phyloP scores from a whole-genome alignment of 2,329 filamentous ascomycete species.

The Fusarium concolor region DNA sequence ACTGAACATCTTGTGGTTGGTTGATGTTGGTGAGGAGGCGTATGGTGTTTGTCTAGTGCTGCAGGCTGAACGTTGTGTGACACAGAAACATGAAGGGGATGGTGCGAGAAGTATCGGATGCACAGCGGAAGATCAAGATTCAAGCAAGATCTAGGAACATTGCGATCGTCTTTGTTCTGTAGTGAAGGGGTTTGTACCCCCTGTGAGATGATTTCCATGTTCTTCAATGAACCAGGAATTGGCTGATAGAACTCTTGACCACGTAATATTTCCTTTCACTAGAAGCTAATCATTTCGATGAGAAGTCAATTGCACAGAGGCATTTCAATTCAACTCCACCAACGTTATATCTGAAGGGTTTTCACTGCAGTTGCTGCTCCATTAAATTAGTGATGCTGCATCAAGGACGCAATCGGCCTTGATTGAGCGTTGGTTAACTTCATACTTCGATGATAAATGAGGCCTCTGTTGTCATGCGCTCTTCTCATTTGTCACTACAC shows the following conservation, averaged over 20 bases:
- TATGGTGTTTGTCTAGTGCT: constrained; percentile 24
- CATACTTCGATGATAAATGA: background rate
- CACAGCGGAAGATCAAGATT: constrained; percentile 6
- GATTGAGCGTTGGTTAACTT: background rate
- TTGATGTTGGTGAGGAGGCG: constrained; percentile 4
- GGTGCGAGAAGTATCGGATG: background rate
- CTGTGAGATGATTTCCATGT: background rate
- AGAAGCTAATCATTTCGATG: background rate
- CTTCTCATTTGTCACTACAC: background rate
- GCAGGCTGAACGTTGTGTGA: constrained; percentile 26
- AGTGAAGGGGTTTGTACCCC: background rate
- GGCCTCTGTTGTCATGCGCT: background rate
- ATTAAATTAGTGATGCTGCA: background rate
- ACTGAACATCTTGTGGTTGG: constrained; percentile 1
- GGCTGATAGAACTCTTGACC: background rate
- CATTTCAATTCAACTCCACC: background rate
- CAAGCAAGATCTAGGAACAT: constrained; percentile 5
- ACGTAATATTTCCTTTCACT: background rate
- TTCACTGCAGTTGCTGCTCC: background rate
- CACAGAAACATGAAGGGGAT: background rate
- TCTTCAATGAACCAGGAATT: background rate
- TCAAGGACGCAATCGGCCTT: background rate
- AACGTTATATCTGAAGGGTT: background rate
- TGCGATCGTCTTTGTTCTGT: constrained; percentile 9
- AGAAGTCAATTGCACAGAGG: background rate